Base-by-base conservation (phyloP, 352 stramenopile genomes). In the Saprolegnia diclina region DNA sequence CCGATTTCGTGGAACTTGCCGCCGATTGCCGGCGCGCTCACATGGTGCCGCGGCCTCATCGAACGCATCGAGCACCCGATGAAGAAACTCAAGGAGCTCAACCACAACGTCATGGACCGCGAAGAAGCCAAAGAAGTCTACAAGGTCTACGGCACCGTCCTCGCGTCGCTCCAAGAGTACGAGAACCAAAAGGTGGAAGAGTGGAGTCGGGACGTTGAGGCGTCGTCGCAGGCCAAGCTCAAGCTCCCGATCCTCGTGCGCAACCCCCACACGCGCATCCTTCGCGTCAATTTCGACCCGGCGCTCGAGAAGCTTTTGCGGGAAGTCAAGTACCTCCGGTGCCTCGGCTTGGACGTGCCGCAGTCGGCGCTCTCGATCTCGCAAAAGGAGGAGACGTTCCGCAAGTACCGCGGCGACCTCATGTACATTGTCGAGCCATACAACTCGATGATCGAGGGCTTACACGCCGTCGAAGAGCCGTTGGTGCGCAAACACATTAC, bases 71-170 rank as follows among this genome's bases (percentile, higher is more conserved):
- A 97, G 65, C 96, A 98, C 65, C 96, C 97, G 6, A 98, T 99
- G 92, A 89, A 90, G 65, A 99, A 99, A 76, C 82, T 99, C 50
- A 85, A 96, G 38, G 90, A 98, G 67, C 80, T 99, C 22, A 97
- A 99, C 73, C 83, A 93, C 50, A 98, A 95, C 69, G 96, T 99
- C 46, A 96, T 99, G 79, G 95, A 98, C 52, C 92, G 97, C 4
- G 96, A 99, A 73, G 96, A 99, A 78, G 94, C 96, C 26, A 99
- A 98, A 70, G 96, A 99, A 72, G 95, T 99, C n/a, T 92, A 95
- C 72, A 99, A 99, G 75, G 89, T 98, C 0, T 98, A 98, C 67
- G 85, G 82, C 13, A 97, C 91, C 21, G 97, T 99, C 68, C 93
- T 98, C 69, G 89, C 94, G 24, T 97, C 90, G n/a, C 76, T 99